A percentile compares a stretch with the other conserved stretches of the same genome.
These are phyloP conservation scores for Geranium brycei DNA, from an alignment of 345 rosid species.

Conservation along the genomic window DNA sequence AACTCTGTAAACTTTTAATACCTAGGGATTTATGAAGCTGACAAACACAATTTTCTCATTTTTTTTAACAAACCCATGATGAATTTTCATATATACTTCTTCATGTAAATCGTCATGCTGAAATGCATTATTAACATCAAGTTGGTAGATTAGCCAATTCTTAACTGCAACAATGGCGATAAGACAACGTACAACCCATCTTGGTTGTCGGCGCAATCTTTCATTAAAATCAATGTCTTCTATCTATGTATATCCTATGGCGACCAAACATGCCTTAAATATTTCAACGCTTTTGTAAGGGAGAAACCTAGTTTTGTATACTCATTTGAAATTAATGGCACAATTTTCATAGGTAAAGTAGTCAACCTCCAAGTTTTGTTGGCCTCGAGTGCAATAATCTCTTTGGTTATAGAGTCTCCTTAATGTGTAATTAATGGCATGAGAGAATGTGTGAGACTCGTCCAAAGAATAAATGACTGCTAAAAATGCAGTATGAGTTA, in stretches of 20 bases:
- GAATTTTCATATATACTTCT: too few species aligned
- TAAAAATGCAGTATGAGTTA: not conserved
- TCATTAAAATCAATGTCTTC: slow-evolving; percentile 7
- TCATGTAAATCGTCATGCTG: too few species aligned
- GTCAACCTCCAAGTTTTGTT: not conserved
- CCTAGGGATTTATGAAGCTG: too few species aligned
- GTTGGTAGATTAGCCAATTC: not conserved
- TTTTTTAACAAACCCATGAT: too few species aligned
- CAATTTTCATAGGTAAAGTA: not conserved
- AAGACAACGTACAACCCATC: not conserved
- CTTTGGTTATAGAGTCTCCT: not conserved
- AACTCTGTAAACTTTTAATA: too few species aligned
- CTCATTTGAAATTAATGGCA: slow-evolving; percentile 4
- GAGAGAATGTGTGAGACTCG: slow-evolving; percentile 1
- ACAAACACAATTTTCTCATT: too few species aligned
- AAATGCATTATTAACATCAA: not conserved
- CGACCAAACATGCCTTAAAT: not conserved
- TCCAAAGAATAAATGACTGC: not conserved
- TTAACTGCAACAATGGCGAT: not conserved
- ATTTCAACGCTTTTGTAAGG: not conserved
- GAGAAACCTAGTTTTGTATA: not conserved
- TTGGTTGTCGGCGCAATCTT: not conserved
- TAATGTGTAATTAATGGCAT: not conserved
- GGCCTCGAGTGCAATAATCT: not conserved
- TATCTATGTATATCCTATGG: slow-evolving; percentile 3